Percentiles rank a stretch among this genome's conserved stretches.
phyloP scores from a whole-genome alignment of 768 basidiomycete species.

The Mycena galericulata region DNA sequence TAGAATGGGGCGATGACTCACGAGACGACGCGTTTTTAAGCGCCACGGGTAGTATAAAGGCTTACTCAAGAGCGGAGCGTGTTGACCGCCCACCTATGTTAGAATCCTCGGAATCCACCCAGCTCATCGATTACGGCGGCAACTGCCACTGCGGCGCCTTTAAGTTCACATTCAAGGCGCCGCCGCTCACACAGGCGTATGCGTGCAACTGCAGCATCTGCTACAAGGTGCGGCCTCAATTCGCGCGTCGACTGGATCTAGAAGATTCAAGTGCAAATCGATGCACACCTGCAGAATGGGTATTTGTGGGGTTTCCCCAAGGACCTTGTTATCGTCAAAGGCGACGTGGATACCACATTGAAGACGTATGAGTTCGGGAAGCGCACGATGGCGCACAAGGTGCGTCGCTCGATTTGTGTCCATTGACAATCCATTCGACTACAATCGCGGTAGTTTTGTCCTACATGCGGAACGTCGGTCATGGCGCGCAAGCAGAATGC shows the following conservation, averaged over 20 bases:
- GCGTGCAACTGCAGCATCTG: slow-evolving; percentile 26
- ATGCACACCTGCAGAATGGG: slow-evolving; percentile 30
- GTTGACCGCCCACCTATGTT: not conserved
- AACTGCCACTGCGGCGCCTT: slow-evolving; percentile 29
- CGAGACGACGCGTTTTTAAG: no score
- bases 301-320: slow-evolving; percentile 25
- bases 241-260: no score
- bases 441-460: slow-evolving; percentile 19
- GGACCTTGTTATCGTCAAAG: slow-evolving; percentile 14
- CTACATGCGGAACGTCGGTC: slow-evolving; percentile 23
- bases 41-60: no score
- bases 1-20: no score
- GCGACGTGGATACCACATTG: slow-evolving; percentile 23
- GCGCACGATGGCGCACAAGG: slow-evolving; percentile 20
- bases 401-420: not conserved
- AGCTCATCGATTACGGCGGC: slow-evolving; percentile 23
- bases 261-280: no score
- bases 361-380: slow-evolving; percentile 25
- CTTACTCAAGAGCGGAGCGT: not conserved
- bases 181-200: slow-evolving; percentile 3
- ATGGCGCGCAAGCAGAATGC: not conserved
- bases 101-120: not conserved
- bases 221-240: not conserved
- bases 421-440: no score
- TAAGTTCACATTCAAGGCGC: slow-evolving; percentile 17